Base-by-base conservation (phyloP, 2,329 filamentous ascomycete genomes). In the Aspergillus versicolor region DNA sequence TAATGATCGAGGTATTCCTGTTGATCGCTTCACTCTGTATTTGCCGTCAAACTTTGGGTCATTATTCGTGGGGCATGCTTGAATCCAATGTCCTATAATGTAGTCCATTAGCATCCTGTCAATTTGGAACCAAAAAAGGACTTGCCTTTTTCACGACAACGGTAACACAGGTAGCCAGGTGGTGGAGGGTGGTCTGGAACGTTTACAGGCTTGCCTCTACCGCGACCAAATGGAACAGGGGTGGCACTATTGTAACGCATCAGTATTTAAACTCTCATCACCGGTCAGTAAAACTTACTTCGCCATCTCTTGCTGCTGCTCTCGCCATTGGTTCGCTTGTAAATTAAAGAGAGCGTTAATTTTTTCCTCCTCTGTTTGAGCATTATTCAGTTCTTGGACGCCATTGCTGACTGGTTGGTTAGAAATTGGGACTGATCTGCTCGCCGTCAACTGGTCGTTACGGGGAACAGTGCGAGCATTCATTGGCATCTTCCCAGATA, bases 1-100 rank as follows among this genome's bases (percentile, higher is more conserved):
- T 72, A 99, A 95, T 2, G 93, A 97, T 63, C 91, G 89, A 17
- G 94, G 94, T 65, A 99, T 99, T 64, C 94, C 94, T 42, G 94
- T 99, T 4, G 94, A 97, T 60, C 93, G 88, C 81, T 97, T 97
- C 63, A 97, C 91, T 59, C 93, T 88, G 49, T 92, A 91, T 53
- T 91, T 89, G 65, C 92, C 92, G 76, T 99, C 94, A 74, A 92
- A 97, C 60, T 92, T 92, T 3, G 94, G 93, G 65, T 99, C 92
- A 73, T 96, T 91, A 73, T 99, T 99, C n/a, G 93, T 99, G 6
- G 94, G 94, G 70, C 94, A 99, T 52, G 91, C 85, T 77, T 97
- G 93, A 61, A 99, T 99, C 93, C 93, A 99, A 74, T 99, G 94
- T n/a, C 92, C 81, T 83, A 61, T 8, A 56, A 44, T n/a, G 43